Evolutionary conservation across 176 grass and related monocot species (phyloP).

Genomic region (Cenchrus purpureus): DNA sequence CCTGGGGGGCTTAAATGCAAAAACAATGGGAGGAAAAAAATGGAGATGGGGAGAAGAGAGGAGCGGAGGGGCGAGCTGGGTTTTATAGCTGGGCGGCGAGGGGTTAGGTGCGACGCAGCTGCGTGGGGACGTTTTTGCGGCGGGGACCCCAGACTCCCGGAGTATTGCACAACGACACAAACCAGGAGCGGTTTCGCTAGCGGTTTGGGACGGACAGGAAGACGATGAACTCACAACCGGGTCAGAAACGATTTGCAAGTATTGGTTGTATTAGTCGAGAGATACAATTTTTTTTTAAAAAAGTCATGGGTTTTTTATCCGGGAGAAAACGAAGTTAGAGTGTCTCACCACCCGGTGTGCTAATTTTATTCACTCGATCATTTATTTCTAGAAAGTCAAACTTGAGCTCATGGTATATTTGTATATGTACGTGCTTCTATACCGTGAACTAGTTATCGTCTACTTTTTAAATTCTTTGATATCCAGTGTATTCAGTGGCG

Average conservation of each 20-base stretch:
- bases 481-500: too few species aligned
- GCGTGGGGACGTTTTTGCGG: not conserved
- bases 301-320: not conserved
- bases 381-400: not conserved
- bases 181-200: not conserved
- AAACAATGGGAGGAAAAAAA: conserved; percentile 39
- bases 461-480: too few species aligned
- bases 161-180: conserved; percentile 32
- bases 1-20: conserved; percentile 47
- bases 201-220: not conserved
- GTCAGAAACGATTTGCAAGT: conserved; percentile 19
- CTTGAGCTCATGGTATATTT: not conserved
- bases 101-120: conserved; percentile 31
- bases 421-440: not conserved
- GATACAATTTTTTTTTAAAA: not conserved
- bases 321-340: conserved; percentile 19
- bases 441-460: too few species aligned
- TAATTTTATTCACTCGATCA: not conserved
- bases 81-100: conserved; percentile 32
- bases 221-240: not conserved
- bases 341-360: not conserved
- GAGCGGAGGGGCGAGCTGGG: not conserved
- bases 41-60: conserved; percentile 28
- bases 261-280: not conserved
- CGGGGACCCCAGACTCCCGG: not conserved